Percentiles rank a stretch among this genome's conserved stretches.
These are phyloP conservation scores for Xylariaceae sp. DNA, from an alignment of 2,329 filamentous ascomycete species.

Conservation along the genomic window DNA sequence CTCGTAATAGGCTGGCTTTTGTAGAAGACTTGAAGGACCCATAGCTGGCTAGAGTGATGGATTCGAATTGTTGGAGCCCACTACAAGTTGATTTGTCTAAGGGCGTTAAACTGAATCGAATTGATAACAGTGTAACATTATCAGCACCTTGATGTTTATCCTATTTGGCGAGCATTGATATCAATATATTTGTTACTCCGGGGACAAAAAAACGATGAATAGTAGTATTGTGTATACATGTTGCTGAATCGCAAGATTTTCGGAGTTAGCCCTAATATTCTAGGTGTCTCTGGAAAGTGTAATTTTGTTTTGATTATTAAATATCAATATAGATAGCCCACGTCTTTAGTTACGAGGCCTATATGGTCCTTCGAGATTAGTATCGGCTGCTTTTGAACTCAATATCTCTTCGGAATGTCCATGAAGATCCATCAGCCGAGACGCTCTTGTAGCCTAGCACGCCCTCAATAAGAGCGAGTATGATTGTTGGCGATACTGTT, in stretches of 20 bases:
- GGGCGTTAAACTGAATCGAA: too few species aligned
- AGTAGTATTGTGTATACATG: too few species aligned
- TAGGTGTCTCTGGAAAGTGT: too few species aligned
- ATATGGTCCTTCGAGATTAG: too few species aligned
- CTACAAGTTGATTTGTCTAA: background rate
- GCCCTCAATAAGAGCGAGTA: conserved; percentile 54
- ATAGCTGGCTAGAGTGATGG: background rate
- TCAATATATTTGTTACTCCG: too few species aligned
- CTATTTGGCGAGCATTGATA: too few species aligned
- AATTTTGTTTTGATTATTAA: background rate
- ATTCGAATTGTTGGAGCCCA: background rate
- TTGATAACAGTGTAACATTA: too few species aligned
- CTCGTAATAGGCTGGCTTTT: conserved; percentile 52
- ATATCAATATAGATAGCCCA: background rate
- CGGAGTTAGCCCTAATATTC: too few species aligned
- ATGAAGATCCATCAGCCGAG: conserved; percentile 30
- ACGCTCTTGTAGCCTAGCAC: conserved; percentile 52
- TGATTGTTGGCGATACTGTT: conserved; percentile 49
- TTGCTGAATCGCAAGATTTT: too few species aligned
- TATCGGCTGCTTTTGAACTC: conserved; percentile 34
- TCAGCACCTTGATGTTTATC: too few species aligned
- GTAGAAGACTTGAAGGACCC: conserved; percentile 47
- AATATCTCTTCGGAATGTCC: conserved; percentile 41
- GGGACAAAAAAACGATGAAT: too few species aligned
- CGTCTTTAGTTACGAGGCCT: too few species aligned